Evolutionary conservation across 1,284 basidiomycete species (phyloP), one percentile per base, ranked within the genome.

Genomic region (Paramarasmius palmivorus): DNA sequence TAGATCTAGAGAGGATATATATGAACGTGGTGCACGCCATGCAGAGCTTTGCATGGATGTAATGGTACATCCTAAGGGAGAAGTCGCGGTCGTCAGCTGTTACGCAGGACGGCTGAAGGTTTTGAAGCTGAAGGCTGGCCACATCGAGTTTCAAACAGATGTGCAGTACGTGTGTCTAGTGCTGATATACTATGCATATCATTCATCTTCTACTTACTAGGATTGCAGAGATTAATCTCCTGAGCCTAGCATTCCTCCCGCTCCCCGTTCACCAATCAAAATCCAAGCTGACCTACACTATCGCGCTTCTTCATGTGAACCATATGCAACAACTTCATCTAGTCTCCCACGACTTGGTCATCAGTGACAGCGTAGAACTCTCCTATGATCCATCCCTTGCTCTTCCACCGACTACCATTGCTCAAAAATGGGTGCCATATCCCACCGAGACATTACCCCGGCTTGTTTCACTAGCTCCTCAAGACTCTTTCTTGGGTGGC

Each of bases 271-370:
- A n/a, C n/a, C n/a, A n/a, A n/a, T n/a, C n/a, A n/a, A n/a, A n/a
- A n/a, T n/a, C n/a, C n/a, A n/a, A 70, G 1, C 73, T 77, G n/a
- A 74, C 76, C 12, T 79, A 80, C 41, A 70, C 80, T 0, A 65
- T 95, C 29, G 83, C 81, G 2, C 84, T 95, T 52, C 71, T 93
- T 4, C 81, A 90, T 56, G 67, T 84, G 14, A 83, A 93, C 61
- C 81, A 85, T 61, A 73, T 82, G 44, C 76, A 81, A 47, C 75
- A 77, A 15, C 68, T 88, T 2, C 85, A 86, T 49, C 74, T 89
- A 20, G 69, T 85, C 22, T 74, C 82, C 0, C 84, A 84, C 25
- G 82, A 86, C 41, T 63, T 73, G 53, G 53, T 81, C 1, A 73
- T 81, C 12, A 49, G 50, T 9, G 35, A 29, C 19, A 45, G 39